Evolutionary conservation across 129 eudicot species (phyloP), one percentile per base, ranked within the genome.

Genomic region (Tagetes erecta): DNA sequence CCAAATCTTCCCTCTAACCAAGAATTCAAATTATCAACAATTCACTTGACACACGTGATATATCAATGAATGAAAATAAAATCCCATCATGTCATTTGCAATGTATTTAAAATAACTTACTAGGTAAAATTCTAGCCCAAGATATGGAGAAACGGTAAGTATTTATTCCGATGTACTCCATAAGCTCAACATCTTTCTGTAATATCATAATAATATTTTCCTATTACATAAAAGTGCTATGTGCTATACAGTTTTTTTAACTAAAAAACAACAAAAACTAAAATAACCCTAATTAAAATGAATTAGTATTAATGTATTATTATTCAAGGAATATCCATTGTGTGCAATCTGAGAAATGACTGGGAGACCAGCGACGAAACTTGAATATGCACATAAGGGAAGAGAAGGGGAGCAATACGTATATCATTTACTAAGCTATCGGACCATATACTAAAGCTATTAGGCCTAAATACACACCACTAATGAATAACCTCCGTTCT

Each of bases 121-220:
- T 86, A 13, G 97, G 95, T 73, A 88, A 74, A 76, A 91, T 83
- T 81, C 91, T 82, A 42, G 97, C 86, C 97, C 95, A 87, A 53
- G 95, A 88, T 69, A 91, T 86, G 33, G 97, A 91, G 74, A 91
- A 91, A 37, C 94, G 89, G 62, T 55, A 91, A 76, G 91, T 76
- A 83, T 84, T 91, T 77, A 82, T 78, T 34, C 92, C 95, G 1
- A 86, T 62, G 69, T 79, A 75, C 52, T 81, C 89, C 97, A 91
- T 91, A 73, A 83, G 93, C 56, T 83, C 85, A 50, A 85, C 35
- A 73, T 90, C 93, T 64, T 90, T 88, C 96, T 90, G 80, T 42
- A 64, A 64, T 50, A 60, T 36, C 39, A 41, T 49, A 39, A 51
- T n/a, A 37, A 49, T 60, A 2, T 14, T 9, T 14, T 65, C 36